Evolutionary conservation across 352 stramenopile species (phyloP), one percentile per base, ranked within the genome.

Genomic region (Globisporangium rhizosaccharum): DNA sequence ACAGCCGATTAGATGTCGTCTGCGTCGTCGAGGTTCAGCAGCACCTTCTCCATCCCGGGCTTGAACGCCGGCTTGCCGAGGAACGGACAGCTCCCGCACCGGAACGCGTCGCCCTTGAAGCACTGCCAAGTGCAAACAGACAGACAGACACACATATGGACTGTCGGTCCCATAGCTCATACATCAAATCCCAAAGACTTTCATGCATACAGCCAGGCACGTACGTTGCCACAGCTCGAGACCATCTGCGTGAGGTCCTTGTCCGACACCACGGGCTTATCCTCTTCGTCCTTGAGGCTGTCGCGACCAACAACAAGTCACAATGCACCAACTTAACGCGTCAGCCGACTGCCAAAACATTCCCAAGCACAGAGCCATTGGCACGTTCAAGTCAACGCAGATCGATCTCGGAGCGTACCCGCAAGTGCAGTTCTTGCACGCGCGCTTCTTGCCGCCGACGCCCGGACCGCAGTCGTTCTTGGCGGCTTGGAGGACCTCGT

Each of bases 361-460:
- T 10, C 33, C 10, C 10, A 39, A 10, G 33, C 8, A 39, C 33
- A 39, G 33, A 10, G 33, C 33, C 33, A 39, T 12, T 39, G 7
- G 6, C 8, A 39, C 33, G 10, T 1, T 12, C 8, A 12, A 39
- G 1, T 14, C 33, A 39, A 8, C 33, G 33, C 33, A 39, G 33
- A 12, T 39, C 5, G 33, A n/a, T 41, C 39, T 23, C 12, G 42
- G 52, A 12, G 39, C 67, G 53, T 71, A 93, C 84, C 96, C 96
- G 80, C 96, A 99, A 28, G 91, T 97, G 77, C 96, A 99, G 76
- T 99, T 92, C 73, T 98, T 97, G 86, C 96, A 99, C 7, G 96
- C 84, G 52, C 89, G 82, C 65, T 87, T 88, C 72, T 98, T 98
- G 48, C 88, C 88, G 53, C 83, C 80, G 58, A 83, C 92, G 62